A percentile compares a stretch with the other conserved stretches of the same genome.
Evolutionary conservation across 2,329 filamentous ascomycete species (phyloP).

Genomic region (Aschersonia sp.): DNA sequence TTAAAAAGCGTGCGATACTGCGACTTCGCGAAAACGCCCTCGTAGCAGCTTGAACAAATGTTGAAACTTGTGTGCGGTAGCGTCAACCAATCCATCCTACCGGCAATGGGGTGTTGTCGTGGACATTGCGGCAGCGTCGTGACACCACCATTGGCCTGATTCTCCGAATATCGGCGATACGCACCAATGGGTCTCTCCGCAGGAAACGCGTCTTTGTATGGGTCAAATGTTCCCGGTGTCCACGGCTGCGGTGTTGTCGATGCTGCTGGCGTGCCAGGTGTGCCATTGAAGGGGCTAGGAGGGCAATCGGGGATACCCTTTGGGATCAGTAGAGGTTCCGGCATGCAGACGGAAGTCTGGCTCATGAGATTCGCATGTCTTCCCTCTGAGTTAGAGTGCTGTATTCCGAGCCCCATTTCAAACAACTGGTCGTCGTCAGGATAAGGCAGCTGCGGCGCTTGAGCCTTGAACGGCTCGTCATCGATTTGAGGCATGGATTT

Average conservation of each 20-base stretch:
- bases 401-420: conserved; percentile 10
- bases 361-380: conserved; percentile 1
- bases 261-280: conserved; percentile 2
- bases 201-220: conserved; percentile 16
- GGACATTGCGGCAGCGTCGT: conserved; percentile 52
- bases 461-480: conserved; percentile 1
- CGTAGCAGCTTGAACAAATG: conserved; percentile 72
- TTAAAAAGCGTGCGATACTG: conserved; percentile 53
- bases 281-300: not conserved
- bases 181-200: conserved; percentile 27
- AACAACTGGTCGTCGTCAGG: conserved; percentile 19
- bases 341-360: conserved; percentile 10
- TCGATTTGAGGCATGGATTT: conserved; percentile 10
- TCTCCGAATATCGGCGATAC: conserved; percentile 40
- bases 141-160: conserved; percentile 8
- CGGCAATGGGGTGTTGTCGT: conserved; percentile 44
- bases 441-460: conserved; percentile 18
- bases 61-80: conserved; percentile 59
- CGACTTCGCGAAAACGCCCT: conserved; percentile 52
- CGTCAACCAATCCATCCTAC: conserved; percentile 68
- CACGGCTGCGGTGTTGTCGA: conserved; percentile 19
- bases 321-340: conserved; percentile 3
- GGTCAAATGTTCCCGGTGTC: conserved; percentile 32
- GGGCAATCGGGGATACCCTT: not conserved
- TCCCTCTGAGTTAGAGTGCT: conserved; percentile 1